A percentile compares a stretch with the other conserved stretches of the same genome.
These are phyloP conservation scores for Ceriops tagal DNA, from an alignment of 345 rosid species.

Conservation along the genomic window DNA sequence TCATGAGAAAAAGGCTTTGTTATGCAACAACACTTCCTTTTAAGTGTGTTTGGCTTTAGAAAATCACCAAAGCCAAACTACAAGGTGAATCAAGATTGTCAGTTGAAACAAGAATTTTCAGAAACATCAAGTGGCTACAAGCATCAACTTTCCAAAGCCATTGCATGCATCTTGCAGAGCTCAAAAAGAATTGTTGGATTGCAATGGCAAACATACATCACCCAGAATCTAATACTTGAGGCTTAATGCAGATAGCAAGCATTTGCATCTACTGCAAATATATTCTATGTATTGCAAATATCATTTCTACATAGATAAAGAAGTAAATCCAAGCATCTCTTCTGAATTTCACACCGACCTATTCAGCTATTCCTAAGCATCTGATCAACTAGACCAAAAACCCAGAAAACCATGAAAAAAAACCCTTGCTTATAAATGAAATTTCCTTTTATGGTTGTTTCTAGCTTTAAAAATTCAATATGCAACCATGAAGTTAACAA, in stretches of 20 bases:
- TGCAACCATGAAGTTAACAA: too few species aligned
- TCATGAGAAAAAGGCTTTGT: neutral
- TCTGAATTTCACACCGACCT: slow-evolving; percentile 49
- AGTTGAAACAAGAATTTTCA: neutral
- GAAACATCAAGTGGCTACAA: neutral
- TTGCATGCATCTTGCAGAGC: neutral
- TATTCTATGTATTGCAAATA: neutral
- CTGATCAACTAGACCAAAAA: slow-evolving; percentile 74
- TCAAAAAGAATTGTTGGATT: neutral
- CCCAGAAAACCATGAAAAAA: slow-evolving; percentile 40
- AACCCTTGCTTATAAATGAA: neutral
- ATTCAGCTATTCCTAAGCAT: slow-evolving; percentile 58
- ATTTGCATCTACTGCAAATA: too few species aligned
- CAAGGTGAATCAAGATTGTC: neutral
- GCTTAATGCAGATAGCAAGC: too few species aligned
- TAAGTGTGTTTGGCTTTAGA: neutral
- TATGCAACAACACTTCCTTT: neutral
- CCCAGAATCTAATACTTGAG: neutral
- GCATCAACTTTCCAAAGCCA: neutral
- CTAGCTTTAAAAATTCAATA: neutral
- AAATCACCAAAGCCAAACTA: too few species aligned
- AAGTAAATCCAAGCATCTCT: neutral
- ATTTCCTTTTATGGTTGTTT: neutral
- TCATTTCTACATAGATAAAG: neutral
- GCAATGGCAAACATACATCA: neutral